Conservation (phyloP, 805 yeast species). For the Cyberlindnera maclurae region DNA sequence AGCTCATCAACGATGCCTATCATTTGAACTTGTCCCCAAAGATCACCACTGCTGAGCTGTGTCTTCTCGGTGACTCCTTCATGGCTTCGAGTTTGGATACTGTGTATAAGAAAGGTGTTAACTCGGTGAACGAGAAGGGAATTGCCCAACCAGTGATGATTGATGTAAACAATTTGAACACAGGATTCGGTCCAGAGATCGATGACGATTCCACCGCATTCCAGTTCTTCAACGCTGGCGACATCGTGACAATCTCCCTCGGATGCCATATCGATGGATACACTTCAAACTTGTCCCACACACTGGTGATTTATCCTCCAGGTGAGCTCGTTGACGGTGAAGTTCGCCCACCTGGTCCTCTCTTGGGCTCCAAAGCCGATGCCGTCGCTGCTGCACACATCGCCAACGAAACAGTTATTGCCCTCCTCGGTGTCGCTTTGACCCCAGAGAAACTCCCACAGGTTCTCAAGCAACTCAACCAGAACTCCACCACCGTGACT, state of each 20-base stretch:
- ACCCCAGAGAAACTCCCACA: slow-evolving; percentile 70
- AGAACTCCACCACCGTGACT: slow-evolving; percentile 38
- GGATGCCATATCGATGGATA: slow-evolving; percentile 97
- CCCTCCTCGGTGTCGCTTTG: slow-evolving; percentile 64
- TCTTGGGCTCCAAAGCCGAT: slow-evolving; percentile 81
- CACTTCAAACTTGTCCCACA: slow-evolving; percentile 81
- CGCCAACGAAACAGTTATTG: slow-evolving; percentile 81
- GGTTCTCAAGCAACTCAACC: slow-evolving; percentile 30
- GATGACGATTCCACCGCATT: slow-evolving; percentile 42
- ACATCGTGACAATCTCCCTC: slow-evolving; percentile 72
- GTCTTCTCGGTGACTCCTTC: slow-evolving; percentile 76
- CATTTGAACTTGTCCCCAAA: slow-evolving; percentile 42
- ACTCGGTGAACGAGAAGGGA: slow-evolving; percentile 76
- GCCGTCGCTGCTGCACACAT: slow-evolving; percentile 83
- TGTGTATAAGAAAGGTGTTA: slow-evolving; percentile 45
- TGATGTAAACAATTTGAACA: slow-evolving; percentile 71
- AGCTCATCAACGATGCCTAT: slow-evolving; percentile 66
- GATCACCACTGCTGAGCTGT: slow-evolving; percentile 56
- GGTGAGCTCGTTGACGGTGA: slow-evolving; percentile 34
- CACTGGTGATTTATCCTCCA: slow-evolving; percentile 75
- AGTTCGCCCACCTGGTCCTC: slow-evolving; percentile 61
- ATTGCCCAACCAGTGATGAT: slow-evolving; percentile 88
- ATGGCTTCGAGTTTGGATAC: slow-evolving; percentile 50
- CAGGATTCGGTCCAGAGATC: slow-evolving; percentile 82
- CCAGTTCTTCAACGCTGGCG: slow-evolving; percentile 59